These are phyloP conservation scores for Apostasia shenzhenica DNA, from an alignment of 106 monocot species.

Conservation along the genomic window DNA sequence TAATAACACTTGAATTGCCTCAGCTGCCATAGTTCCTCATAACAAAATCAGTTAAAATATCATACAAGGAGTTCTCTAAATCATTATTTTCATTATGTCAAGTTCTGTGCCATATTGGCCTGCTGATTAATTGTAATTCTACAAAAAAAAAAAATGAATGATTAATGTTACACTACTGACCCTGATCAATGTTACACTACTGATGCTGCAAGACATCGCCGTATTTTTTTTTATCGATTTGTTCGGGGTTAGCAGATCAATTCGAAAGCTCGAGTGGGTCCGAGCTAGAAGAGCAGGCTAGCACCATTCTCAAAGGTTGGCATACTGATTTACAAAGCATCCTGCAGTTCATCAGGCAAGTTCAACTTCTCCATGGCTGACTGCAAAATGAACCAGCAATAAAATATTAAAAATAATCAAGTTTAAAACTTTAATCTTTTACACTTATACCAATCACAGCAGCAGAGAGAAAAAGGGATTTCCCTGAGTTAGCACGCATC, in stretches of 20 bases:
- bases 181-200: background rate
- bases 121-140: no score
- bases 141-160: slow-evolving; percentile 21
- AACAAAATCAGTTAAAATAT: no score
- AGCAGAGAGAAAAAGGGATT: background rate
- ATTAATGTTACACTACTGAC: slow-evolving; percentile 6
- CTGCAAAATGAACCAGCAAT: slow-evolving; percentile 23
- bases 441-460: background rate
- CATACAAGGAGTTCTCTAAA: no score
- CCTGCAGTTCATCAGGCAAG: slow-evolving; percentile 89
- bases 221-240: background rate
- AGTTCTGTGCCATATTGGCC: no score
- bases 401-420: background rate
- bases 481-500: no score
- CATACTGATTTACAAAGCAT: background rate
- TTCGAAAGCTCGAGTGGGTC: slow-evolving; percentile 28
- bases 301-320: no score
- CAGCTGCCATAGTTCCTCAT: no score
- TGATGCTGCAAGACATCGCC: no score
- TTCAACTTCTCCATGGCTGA: slow-evolving; percentile 86
- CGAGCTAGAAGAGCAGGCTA: background rate
- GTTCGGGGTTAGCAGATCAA: slow-evolving; percentile 2
- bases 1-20: no score
- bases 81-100: no score
- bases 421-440: background rate